Evolutionary conservation across 345 rosid species (phyloP), one percentile per base, ranked within the genome.

Genomic region (Eucalyptus grandis): DNA sequence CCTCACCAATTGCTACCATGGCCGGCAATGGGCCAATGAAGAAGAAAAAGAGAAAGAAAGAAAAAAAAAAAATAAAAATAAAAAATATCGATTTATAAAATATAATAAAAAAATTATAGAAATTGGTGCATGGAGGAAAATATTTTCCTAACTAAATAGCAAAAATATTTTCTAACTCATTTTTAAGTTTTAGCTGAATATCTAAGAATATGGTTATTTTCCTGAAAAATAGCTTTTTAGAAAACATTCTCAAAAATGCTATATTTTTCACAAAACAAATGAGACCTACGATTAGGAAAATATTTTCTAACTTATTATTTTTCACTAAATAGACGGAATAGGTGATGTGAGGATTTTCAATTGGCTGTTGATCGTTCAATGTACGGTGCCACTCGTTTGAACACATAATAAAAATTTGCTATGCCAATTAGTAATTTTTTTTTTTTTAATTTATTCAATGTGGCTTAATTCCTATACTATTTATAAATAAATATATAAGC

Each of bases 1-100:
- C 58, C 22, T 53, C 5, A 0, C 1, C 0, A 2, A 24, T 2
- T 53, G 0, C 24, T 0, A 0, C 5, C 2, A 7, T 53, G 58
- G 24, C 9, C 0, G 2, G 11, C 5, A 0, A 53, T 2, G 26
- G 58, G 26, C 58, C 26, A 53, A 53, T 21, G 58, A 53, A 53
- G 4, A 53, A 53, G 24, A 53, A 17, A 53, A 53, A 19, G 8
- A 7, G 4, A 51, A 17, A 17, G 24, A 17, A 51, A 17, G 22
- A 51, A 17, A 16, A 49, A 13, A 11, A 0, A 49, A 49, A 49
- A 3, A 4, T 0, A 47, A 46, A 47, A 47, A 47, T 3, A 11
- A 49, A 17, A 7, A 1, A 49, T 49, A 49, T 19, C 4, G 0
- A 53, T 53, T 53, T 53, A 53, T 53, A 53, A 11, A 19, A 53